Conservation (phyloP, 2,329 filamentous ascomycete species). For the Ophiognomonia clavigignenti-juglandacearum region DNA sequence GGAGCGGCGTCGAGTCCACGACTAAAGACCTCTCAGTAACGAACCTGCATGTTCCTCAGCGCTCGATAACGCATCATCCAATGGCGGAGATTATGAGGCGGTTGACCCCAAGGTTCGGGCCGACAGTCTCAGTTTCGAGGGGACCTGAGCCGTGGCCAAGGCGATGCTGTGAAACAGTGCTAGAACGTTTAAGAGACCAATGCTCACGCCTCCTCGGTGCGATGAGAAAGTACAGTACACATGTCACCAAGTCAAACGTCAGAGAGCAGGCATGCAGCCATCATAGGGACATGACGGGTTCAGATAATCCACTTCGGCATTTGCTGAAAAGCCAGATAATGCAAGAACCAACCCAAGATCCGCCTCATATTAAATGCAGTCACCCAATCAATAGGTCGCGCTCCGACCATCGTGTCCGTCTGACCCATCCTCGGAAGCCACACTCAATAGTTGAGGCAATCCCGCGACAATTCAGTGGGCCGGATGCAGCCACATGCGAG, state of each 20-base stretch:
- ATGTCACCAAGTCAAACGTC: not conserved
- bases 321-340: not conserved
- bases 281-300: not conserved
- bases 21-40: not conserved
- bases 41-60: slow-evolving; percentile 4
- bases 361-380: not conserved
- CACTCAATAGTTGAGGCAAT: not conserved
- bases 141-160: not conserved
- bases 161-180: too few species aligned
- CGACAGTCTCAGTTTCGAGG: not conserved
- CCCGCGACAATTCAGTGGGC: not conserved
- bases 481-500: not conserved
- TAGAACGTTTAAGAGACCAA: too few species aligned
- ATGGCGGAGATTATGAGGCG: not conserved
- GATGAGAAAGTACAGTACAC: too few species aligned
- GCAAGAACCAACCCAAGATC: not conserved
- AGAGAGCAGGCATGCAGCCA: too few species aligned
- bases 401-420: too few species aligned
- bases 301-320: not conserved
- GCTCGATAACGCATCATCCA: not conserved
- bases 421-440: not conserved
- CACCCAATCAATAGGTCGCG: not conserved
- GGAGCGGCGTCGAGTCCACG: not conserved
- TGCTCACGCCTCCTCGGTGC: too few species aligned
- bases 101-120: not conserved